Evolutionary conservation across 805 yeast genomes (phyloP).

Genomic region (Metschnikowia amazonensis): DNA sequence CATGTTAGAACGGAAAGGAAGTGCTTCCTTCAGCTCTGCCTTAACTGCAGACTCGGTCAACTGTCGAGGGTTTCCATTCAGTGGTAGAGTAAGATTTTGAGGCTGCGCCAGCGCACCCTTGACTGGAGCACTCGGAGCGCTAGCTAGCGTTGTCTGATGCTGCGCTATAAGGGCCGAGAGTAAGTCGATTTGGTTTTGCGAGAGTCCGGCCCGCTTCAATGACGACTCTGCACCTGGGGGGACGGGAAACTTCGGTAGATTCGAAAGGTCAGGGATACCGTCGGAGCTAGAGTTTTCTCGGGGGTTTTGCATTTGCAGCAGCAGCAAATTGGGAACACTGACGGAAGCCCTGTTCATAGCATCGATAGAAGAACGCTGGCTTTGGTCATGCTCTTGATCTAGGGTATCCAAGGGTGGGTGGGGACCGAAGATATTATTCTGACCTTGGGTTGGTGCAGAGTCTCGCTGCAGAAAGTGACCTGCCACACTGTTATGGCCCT

Average conservation of each 20-base stretch:
- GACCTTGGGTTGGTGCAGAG: background rate
- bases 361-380: background rate
- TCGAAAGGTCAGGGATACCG: conserved; percentile 21
- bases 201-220: conserved; percentile 60
- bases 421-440: background rate
- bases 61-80: background rate
- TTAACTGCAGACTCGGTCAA: background rate
- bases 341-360: background rate
- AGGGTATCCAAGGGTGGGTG: background rate
- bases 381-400: background rate
- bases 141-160: conserved; percentile 41
- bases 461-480: background rate
- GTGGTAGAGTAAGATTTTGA: conserved; percentile 4
- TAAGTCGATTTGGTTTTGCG: conserved; percentile 67
- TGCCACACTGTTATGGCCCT: background rate
- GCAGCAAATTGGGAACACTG: background rate
- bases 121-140: background rate
- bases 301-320: background rate
- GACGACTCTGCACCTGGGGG: conserved; percentile 71
- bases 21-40: background rate
- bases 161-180: conserved; percentile 71
- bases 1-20: conserved; percentile 1
- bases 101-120: background rate
- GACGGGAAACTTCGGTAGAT: conserved; percentile 59
- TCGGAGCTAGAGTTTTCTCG: background rate